phyloP scores from a whole-genome alignment of 2,329 filamentous ascomycete genomes.

The Colletotrichum filicis region DNA sequence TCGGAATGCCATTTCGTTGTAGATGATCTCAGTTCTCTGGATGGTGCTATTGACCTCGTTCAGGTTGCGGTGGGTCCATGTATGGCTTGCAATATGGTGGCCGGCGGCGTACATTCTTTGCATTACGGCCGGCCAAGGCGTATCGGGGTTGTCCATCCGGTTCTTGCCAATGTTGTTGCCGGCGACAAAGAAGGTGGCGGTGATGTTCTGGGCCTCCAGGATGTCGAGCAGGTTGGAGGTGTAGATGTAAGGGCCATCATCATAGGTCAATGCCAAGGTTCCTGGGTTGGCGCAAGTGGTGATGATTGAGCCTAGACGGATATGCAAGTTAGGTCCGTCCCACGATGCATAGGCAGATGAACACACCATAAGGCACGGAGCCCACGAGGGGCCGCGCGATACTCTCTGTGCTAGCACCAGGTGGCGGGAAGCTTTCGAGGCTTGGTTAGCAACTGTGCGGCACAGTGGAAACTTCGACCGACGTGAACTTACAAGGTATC shows the following conservation, averaged over 20 bases:
- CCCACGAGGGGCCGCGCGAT: slow-evolving; percentile 46
- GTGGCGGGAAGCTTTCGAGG: slow-evolving; percentile 43
- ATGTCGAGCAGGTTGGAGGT: slow-evolving; percentile 55
- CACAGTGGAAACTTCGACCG: background rate
- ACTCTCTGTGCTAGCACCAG: slow-evolving; percentile 44
- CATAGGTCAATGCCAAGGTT: slow-evolving; percentile 58
- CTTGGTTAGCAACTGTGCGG: background rate
- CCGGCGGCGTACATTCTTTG: slow-evolving; percentile 53
- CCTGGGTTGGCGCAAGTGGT: slow-evolving; percentile 49
- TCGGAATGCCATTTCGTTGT: slow-evolving; percentile 45
- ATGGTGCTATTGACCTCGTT: slow-evolving; percentile 38
- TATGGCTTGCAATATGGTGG: slow-evolving; percentile 59
- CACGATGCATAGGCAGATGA: slow-evolving; percentile 36
- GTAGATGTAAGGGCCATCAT: slow-evolving; percentile 57
- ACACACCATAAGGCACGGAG: slow-evolving; percentile 51
- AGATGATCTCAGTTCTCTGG: slow-evolving; percentile 42
- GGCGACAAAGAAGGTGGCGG: slow-evolving; percentile 55
- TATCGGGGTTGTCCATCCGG: slow-evolving; percentile 50
- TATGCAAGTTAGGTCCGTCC: slow-evolving; percentile 36
- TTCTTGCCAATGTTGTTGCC: slow-evolving; percentile 54
- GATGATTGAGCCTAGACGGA: slow-evolving; percentile 44
- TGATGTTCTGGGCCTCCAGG: slow-evolving; percentile 44
- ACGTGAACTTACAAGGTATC: slow-evolving; percentile 50
- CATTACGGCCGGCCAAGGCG: slow-evolving; percentile 49
- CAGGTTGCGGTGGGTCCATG: slow-evolving; percentile 49